Evolutionary conservation across 2,329 filamentous ascomycete species (phyloP), one percentile per base, ranked within the genome.

Genomic region (Botrytis fabae): DNA sequence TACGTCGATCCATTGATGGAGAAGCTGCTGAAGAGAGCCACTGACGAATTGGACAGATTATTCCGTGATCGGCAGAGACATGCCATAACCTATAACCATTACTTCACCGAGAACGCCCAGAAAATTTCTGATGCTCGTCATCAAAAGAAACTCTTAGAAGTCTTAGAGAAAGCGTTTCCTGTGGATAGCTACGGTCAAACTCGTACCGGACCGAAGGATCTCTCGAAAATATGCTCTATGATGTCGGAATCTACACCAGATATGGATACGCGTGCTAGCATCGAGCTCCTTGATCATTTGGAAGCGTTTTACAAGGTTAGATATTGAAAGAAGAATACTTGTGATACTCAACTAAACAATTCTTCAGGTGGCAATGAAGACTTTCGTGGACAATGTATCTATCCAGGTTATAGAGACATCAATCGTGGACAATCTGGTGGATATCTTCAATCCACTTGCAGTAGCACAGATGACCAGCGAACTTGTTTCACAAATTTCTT

Each of bases 171-270:
- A 1, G 5, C n/a, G 25, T 54, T 54, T 16, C 48, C 48, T 54
- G 2, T n/a, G 2, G 25, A n/a, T 1, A 2, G 14, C 0, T 54
- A n/a, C 48, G 16, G 2, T n/a, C 25, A 54, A 16, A 16, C 0
- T 54, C 48, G 48, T 7, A n/a, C 48, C 1, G 48, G 25, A 54
- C 48, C 48, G 25, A n/a, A 16, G 12, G 25, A 54, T 16, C 48
- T 54, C 25, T 54, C 48, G 25, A 54, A 0, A 4, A 54, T 54
- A 54, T 54, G 48, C 48, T 14, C 48, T n/a, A 54, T 54, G 48
- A 6, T 54, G 48, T 54, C 48, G 4, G 48, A 6, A 54, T n/a
- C 48, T n/a, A 54, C n/a, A 54, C 48, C 48, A 54, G 48, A 54
- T 6, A 54, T 54, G 48, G 48, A 54, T 54, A 54, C 48, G 48